Evolutionary conservation across 140 eudicot species (phyloP), one percentile per base, ranked within the genome.

Genomic region (Oenanthe javanica): DNA sequence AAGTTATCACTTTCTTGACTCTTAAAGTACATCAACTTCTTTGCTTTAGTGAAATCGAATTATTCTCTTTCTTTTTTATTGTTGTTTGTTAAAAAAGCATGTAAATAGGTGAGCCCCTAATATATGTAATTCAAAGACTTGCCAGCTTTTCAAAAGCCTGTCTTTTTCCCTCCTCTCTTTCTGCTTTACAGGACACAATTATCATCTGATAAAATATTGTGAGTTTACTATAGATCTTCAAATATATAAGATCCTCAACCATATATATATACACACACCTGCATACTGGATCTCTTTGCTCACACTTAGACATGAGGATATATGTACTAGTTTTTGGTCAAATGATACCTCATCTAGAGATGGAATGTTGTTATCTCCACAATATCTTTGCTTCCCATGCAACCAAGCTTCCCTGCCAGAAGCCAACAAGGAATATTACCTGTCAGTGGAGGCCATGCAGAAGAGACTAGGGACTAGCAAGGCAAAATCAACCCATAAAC

Each of bases 331-430:
- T 78, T 43, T 88, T 77, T 84, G 77, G 81, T 76, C 48, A 81
- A 76, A 77, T 10, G 54, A 72, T 90, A 94, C 97, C 97, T 92
- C 94, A 90, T 67, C 46, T 12, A 80, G 85, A 83, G 86, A 87
- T 83, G 91, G 86, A 52, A 85, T 81, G 85, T 84, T 83, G 70
- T 76, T 86, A 82, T 84, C 92, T 85, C 83, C 85, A 83, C 81
- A 87, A 79, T 92, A 96, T 76, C 83, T 84, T 72, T 85, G 82
- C 84, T 88, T 94, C 81, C 94, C 92, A 87, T 94, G 94, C 90
- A 94, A 83, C 98, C 98, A 94, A 94, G 90, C 91, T 87, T 94
- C 97, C 82, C 96, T 94, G 91, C 91, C 76, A 85, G 81, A 85
- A 85, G 84, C 83, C 84, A 85, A 84, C 77, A 83, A 84, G 84